Conservation (phyloP, 2,329 filamentous ascomycete species). For the Elsinoe fawcettii region DNA sequence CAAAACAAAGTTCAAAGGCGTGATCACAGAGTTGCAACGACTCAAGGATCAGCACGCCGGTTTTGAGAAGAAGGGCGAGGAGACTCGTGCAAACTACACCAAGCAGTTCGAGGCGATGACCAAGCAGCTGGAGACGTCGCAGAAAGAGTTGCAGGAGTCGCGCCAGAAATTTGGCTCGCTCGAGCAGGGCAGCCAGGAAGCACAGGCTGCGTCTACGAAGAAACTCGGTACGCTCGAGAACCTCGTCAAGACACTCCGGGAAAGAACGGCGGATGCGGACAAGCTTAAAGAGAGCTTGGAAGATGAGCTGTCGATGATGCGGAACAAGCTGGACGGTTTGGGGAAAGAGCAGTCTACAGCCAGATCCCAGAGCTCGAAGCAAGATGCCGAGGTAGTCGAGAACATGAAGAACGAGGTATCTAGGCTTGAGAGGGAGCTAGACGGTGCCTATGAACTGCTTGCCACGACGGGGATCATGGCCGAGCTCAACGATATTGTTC, state of each 20-base stretch:
- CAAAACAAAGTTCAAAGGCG: not conserved
- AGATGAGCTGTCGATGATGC: constrained; percentile 35
- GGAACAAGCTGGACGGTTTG: constrained; percentile 26
- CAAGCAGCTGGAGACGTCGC: constrained; percentile 18
- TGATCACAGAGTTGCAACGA: constrained; percentile 31
- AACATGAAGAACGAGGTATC: constrained; percentile 27
- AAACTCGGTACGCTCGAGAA: constrained; percentile 43
- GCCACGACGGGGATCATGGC: constrained; percentile 27
- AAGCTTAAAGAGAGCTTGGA: constrained; percentile 40
- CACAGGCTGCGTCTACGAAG: constrained; percentile 8
- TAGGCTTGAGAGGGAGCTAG: constrained; percentile 26
- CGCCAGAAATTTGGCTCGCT: constrained; percentile 28
- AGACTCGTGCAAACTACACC: not conserved
- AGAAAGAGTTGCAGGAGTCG: constrained; percentile 31
- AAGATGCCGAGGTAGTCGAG: constrained; percentile 20
- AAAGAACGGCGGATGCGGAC: constrained; percentile 48
- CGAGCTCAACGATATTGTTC: constrained; percentile 14
- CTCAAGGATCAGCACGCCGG: constrained; percentile 29
- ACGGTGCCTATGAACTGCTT: constrained; percentile 30
- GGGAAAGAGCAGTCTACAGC: constrained; percentile 25
- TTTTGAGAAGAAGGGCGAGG: not conserved
- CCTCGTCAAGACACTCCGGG: constrained; percentile 48
- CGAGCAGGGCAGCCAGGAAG: constrained; percentile 6
- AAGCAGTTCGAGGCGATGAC: not conserved
- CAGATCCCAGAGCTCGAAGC: constrained; percentile 12